Base-by-base conservation (phyloP, 1,284 basidiomycete species). In the Paramarasmius palmivorus region DNA sequence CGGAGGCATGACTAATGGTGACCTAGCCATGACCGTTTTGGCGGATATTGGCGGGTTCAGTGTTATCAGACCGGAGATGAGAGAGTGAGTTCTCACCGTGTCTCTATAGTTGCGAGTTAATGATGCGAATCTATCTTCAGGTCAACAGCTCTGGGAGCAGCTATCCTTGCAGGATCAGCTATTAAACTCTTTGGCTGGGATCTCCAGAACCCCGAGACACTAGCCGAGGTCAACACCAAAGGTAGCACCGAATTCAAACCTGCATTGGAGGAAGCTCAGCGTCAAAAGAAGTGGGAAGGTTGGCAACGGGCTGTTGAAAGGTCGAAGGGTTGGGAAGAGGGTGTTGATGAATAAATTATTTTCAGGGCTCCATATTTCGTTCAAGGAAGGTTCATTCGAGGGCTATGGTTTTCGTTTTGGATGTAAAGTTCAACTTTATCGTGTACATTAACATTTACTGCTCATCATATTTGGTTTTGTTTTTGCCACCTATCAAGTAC, bases 121-220 rank as follows among this genome's bases (percentile, higher is more conserved):
- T n/a, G n/a, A 25, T 15, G 25, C n/a, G 17, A 8, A 26, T 44
- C 44, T n/a, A 48, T 40, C 50, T 49, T 39, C 49, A 92, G 90
- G 69, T 95, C 93, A 8, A 99, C 96, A 5, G 96, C 97, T 4
- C 78, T 99, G 37, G 96, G 96, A n/a, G 93, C 94, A 8, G 97
- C 97, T 17, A 75, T 99, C 38, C 83, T 98, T n/a, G 96, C 97
- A 14, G 97, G 92, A 14, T 83, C 91, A 38, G 95, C 96, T 1
- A 81, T 98, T 32, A 78, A 82, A 4, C 76, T 98, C 25, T 96
- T 92, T 63, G 96, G 95, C n/a, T 99, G 96, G 97, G 88, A 98
- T 69, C 72, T 98, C 53, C 79, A 74, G 57, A 82, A 85, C 51
- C 95, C 95, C 0, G 86, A 93, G 68, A 95, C 95, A 22, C 78